Conservation (phyloP, 1,139 yeast genomes). For the Saccharomyces pastorianus region DNA sequence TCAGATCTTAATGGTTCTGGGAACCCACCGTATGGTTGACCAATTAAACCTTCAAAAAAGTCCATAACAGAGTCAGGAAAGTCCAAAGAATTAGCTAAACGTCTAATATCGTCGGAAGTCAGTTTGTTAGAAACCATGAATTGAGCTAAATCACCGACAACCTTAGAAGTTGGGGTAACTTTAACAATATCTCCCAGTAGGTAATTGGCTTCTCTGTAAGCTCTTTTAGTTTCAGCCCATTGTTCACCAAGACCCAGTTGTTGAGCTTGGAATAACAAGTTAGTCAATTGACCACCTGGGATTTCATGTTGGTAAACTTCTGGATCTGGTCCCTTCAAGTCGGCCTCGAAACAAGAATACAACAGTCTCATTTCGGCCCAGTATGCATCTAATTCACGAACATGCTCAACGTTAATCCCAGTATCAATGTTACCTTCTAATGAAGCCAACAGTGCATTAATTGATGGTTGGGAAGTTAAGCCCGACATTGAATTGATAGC, state of each 20-base stretch:
- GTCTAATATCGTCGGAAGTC: conserved; percentile 72
- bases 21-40: conserved; percentile 99
- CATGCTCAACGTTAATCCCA: conserved; percentile 57
- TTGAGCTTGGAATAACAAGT: conserved; percentile 95
- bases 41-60: conserved; percentile 98
- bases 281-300: conserved; percentile 98
- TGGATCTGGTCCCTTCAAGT: conserved; percentile 98
- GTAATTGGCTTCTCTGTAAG: conserved; percentile 82
- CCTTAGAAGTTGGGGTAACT: conserved; percentile 98
- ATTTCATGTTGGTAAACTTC: conserved; percentile 97
- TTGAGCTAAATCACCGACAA: conserved; percentile 97
- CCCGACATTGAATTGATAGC: conserved; percentile 98
- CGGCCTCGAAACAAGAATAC: conserved; percentile 96
- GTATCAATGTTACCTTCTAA: conserved; percentile 79
- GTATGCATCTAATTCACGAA: conserved; percentile 80
- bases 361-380: conserved; percentile 98
- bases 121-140: conserved; percentile 95
- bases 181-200: conserved; percentile 93
- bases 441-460: conserved; percentile 86
- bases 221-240: conserved; percentile 92
- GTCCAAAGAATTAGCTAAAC: conserved; percentile 81
- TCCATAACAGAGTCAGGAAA: conserved; percentile 98
- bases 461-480: conserved; percentile 95
- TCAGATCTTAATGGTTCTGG: conserved; percentile 96
- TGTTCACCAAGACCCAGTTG: conserved; percentile 94